Evolutionary conservation across 306 rosid species (phyloP).

Genomic region (Coriaria nepalensis): DNA sequence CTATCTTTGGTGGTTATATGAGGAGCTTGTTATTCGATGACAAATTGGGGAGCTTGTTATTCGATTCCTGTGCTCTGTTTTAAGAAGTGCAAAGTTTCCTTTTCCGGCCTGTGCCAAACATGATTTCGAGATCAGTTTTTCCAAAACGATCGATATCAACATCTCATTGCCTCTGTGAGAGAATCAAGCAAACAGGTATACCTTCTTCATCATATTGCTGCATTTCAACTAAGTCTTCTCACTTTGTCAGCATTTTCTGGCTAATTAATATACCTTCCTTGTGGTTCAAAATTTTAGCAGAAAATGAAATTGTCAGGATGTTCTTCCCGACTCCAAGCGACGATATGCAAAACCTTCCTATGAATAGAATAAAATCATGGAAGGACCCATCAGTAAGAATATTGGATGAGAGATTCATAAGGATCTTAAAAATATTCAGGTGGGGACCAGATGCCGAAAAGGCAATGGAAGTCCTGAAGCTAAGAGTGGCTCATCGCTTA

Average conservation of each 20-base stretch:
- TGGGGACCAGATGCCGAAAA: conserved; percentile 97
- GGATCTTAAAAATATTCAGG: conserved; percentile 82
- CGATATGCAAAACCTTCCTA: conserved; percentile 16
- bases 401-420: conserved; percentile 74
- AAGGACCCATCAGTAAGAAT: conserved; percentile 40
- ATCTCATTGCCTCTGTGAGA: conserved; percentile 29
- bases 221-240: background rate
- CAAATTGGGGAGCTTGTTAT: no score
- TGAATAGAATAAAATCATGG: conserved; percentile 23
- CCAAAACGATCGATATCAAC: conserved; percentile 48
- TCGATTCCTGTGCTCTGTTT: no score
- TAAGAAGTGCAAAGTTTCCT: no score
- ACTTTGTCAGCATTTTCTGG: background rate
- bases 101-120: conserved; percentile 7
- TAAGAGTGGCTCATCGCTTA: conserved; percentile 68
- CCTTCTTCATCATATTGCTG: background rate
- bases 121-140: conserved; percentile 25
- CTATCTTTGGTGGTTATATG: no score
- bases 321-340: conserved; percentile 38
- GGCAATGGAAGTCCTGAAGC: conserved; percentile 76
- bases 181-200: conserved; percentile 75
- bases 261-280: background rate
- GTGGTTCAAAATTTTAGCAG: conserved; percentile 33
- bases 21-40: no score
- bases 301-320: conserved; percentile 68